Conservation (phyloP, 192 early-diverging fungal species). For the Haplosporangium gracile region DNA sequence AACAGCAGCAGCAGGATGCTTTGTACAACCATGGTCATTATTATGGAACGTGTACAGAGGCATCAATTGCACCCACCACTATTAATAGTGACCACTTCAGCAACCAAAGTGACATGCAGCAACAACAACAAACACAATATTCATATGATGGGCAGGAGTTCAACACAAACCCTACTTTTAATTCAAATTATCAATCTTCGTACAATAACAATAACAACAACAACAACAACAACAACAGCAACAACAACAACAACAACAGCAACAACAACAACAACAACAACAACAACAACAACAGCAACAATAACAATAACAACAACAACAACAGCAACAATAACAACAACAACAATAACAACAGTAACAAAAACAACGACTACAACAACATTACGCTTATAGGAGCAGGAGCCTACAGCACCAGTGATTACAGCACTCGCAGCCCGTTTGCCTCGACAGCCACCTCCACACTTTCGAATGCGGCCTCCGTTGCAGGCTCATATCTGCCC, state of each 20-base stretch:
- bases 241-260: constrained; percentile 14
- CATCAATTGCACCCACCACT: constrained; percentile 10
- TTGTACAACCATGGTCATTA: constrained; percentile 30
- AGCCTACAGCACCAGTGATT: neutral
- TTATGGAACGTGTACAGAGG: constrained; percentile 9
- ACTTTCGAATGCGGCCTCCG: constrained; percentile 47
- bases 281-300: constrained; percentile 15
- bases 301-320: constrained; percentile 3
- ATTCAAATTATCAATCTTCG: constrained; percentile 31
- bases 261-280: constrained; percentile 6
- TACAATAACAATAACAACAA: constrained; percentile 10
- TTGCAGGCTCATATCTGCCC: constrained; percentile 49
- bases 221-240: constrained; percentile 12
- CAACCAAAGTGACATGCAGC: neutral
- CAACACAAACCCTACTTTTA: constrained; percentile 28
- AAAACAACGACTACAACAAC: constrained; percentile 7
- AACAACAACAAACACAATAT: constrained; percentile 8
- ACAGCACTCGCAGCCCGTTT: constrained; percentile 23
- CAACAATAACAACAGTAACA: constrained; percentile 16
- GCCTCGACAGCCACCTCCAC: constrained; percentile 33
- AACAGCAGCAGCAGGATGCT: constrained; percentile 20
- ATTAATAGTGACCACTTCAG: constrained; percentile 30
- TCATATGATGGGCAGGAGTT: constrained; percentile 33
- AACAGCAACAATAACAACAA: constrained; percentile 12
- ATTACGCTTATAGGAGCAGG: neutral